These are phyloP conservation scores for Colletotrichum sp. DNA, from an alignment of 2,329 filamentous ascomycete genomes.

Conservation along the genomic window DNA sequence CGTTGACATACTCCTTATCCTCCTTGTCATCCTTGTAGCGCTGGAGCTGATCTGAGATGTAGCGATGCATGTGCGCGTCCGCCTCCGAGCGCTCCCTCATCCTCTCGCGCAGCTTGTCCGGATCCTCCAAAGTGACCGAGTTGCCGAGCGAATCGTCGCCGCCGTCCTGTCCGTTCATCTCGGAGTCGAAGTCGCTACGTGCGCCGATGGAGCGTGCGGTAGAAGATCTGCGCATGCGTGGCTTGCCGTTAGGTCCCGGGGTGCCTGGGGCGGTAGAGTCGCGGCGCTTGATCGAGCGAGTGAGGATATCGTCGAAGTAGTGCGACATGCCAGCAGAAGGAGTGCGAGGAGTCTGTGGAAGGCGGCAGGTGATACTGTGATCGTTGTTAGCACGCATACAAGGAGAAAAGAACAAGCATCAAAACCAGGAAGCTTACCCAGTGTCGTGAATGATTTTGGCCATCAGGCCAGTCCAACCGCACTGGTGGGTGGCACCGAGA, in stretches of 20 bases:
- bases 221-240: constrained; percentile 75
- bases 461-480: constrained; percentile 94
- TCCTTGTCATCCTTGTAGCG: constrained; percentile 57
- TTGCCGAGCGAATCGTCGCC: constrained; percentile 32
- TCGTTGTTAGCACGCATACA: neutral
- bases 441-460: constrained; percentile 98
- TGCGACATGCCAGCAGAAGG: constrained; percentile 84
- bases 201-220: constrained; percentile 84
- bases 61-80: constrained; percentile 77
- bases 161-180: constrained; percentile 52
- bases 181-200: constrained; percentile 76
- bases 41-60: constrained; percentile 82
- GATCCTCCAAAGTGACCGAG: constrained; percentile 12
- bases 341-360: constrained; percentile 91
- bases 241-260: constrained; percentile 35
- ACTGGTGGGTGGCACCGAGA: constrained; percentile 91
- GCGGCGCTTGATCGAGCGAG: constrained; percentile 54
- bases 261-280: constrained; percentile 38
- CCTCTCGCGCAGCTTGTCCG: constrained; percentile 51
- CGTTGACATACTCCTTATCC: constrained; percentile 28
- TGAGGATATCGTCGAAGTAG: constrained; percentile 93
- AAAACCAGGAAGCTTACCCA: constrained; percentile 64
- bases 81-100: constrained; percentile 57
- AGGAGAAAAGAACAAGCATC: neutral
- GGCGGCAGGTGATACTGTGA: constrained; percentile 79